Conservation (phyloP, 2,329 filamentous ascomycete species). For the Aspergillus sojae region DNA sequence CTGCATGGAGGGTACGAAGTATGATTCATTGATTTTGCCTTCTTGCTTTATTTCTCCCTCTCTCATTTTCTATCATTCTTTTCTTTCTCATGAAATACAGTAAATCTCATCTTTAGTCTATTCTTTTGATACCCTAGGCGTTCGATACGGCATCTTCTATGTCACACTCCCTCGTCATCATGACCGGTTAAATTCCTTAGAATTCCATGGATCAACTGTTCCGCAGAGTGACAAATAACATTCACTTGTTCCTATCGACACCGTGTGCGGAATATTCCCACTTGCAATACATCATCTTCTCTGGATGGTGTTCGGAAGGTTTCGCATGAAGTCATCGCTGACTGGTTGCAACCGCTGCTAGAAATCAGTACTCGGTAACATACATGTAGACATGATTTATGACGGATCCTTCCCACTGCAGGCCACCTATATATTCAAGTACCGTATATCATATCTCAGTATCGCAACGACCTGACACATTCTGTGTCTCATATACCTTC, state of each 20-base stretch:
- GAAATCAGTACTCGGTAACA: not conserved
- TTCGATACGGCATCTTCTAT: not conserved
- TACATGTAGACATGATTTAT: not conserved
- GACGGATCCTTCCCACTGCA: not conserved
- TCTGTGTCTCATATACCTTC: not conserved
- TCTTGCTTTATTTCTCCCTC: not conserved
- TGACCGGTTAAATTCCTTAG: not conserved
- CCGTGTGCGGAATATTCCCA: not conserved
- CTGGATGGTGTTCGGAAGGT: not conserved
- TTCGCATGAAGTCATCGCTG: constrained; percentile 4
- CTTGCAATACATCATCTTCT: constrained; percentile 1
- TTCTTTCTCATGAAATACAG: not conserved
- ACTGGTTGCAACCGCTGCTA: not conserved
- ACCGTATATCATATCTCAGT: not conserved
- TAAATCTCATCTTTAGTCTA: not conserved
- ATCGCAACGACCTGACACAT: not conserved
- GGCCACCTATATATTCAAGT: not conserved
- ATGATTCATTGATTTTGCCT: not conserved
- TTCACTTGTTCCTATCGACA: not conserved
- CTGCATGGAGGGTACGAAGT: not conserved
- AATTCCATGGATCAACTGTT: not conserved
- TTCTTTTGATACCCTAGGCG: not conserved
- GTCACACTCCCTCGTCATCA: not conserved
- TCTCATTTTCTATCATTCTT: not conserved
- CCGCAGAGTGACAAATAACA: not conserved